These are phyloP conservation scores for Dendrocalamus sinicus DNA, from an alignment of 176 grass and related monocot species.

Conservation along the genomic window DNA sequence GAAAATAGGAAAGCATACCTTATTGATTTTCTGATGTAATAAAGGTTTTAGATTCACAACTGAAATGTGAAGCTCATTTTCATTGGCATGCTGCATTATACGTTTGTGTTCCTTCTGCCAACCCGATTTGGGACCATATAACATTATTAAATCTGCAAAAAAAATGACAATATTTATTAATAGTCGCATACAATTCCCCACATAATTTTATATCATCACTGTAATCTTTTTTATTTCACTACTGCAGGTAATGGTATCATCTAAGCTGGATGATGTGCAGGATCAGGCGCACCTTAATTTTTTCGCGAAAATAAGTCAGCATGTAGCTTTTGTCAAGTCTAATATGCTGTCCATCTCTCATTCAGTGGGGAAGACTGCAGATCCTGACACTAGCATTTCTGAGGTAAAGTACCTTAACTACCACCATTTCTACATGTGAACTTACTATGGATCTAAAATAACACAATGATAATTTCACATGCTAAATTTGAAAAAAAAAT, in stretches of 20 bases:
- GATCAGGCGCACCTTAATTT: conserved; percentile 54
- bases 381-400: conserved; percentile 50
- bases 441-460: background rate
- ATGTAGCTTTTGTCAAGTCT: conserved; percentile 58
- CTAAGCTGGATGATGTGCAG: conserved; percentile 68
- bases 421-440: background rate
- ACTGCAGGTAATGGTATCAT: conserved; percentile 73
- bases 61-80: background rate
- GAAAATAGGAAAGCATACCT: background rate
- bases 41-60: background rate
- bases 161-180: background rate
- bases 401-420: conserved; percentile 56
- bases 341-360: conserved; percentile 58
- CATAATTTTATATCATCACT: background rate
- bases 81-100: background rate
- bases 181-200: background rate
- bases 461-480: background rate
- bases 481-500: background rate
- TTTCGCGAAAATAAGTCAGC: conserved; percentile 58
- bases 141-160: background rate
- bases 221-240: conserved; percentile 6
- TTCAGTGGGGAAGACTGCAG: conserved; percentile 41
- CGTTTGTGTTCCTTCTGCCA: background rate
- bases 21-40: background rate
- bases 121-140: background rate